Conservation (phyloP, 163 green algal species). For the Chlamydomonas reinhardtii region DNA sequence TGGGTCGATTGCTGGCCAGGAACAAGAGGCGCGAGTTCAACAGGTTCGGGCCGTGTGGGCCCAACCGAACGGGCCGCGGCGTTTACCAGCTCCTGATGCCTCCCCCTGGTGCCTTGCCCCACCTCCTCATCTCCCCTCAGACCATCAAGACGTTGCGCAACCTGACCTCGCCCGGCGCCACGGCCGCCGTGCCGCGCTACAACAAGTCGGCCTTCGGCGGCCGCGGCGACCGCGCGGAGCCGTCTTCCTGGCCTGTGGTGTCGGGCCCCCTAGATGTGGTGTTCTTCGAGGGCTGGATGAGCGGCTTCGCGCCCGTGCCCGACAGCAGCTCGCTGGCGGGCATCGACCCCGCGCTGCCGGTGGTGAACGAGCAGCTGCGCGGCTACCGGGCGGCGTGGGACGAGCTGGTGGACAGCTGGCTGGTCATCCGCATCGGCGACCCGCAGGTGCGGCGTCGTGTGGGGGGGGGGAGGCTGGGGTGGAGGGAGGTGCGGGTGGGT, state of each 20-base stretch:
- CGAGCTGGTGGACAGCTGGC: slow-evolving; percentile 90
- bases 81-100: no score
- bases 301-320: slow-evolving; percentile 87
- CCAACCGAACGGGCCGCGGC: no score
- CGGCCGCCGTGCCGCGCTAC: slow-evolving; percentile 74
- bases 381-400: slow-evolving; percentile 88
- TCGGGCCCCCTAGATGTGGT: slow-evolving; percentile 86
- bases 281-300: slow-evolving; percentile 99
- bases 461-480: no score
- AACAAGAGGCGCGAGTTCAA: no score
- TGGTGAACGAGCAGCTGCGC: slow-evolving; percentile 84
- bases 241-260: slow-evolving; percentile 72
- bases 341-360: slow-evolving; percentile 76
- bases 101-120: no score
- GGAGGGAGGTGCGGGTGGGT: background rate
- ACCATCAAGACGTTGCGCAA: slow-evolving; percentile 79
- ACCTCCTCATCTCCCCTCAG: no score
- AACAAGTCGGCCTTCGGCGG: slow-evolving; percentile 90
- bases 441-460: slow-evolving; percentile 72
- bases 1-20: no score
- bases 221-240: slow-evolving; percentile 76
- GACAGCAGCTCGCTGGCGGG: slow-evolving; percentile 52
- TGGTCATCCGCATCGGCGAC: slow-evolving; percentile 94
- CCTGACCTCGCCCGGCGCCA: slow-evolving; percentile 39
- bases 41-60: no score